Percentiles rank a stretch among this genome's conserved stretches.
Conservation (phyloP, 1,284 basidiomycete species). For the Grifola frondosa region DNA sequence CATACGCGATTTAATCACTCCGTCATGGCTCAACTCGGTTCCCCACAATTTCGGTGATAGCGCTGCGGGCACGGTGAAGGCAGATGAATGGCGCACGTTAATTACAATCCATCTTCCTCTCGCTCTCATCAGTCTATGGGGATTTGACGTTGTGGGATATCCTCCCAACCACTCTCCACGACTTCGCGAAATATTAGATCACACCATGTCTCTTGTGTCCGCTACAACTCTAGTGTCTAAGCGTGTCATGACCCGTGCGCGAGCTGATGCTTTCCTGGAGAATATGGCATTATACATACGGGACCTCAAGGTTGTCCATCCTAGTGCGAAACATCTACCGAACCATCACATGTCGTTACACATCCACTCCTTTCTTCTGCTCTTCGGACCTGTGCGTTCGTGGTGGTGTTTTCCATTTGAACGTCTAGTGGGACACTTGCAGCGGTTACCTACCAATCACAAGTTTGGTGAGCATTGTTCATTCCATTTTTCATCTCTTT, state of each 20-base stretch:
- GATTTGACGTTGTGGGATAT: neutral
- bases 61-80: constrained; percentile 33
- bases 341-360: constrained; percentile 31
- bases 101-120: constrained; percentile 32
- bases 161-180: too few relatives aligned
- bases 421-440: constrained; percentile 33
- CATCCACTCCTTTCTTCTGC: constrained; percentile 31
- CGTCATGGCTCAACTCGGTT: constrained; percentile 34
- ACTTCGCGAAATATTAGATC: constrained; percentile 22
- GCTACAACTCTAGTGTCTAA: constrained; percentile 15
- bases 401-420: constrained; percentile 41
- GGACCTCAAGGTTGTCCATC: constrained; percentile 19
- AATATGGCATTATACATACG: constrained; percentile 23
- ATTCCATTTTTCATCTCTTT: too few relatives aligned
- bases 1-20: constrained; percentile 25
- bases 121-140: constrained; percentile 32
- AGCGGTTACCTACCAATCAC: too few relatives aligned
- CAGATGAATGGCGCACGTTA: constrained; percentile 37
- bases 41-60: constrained; percentile 34
- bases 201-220: constrained; percentile 29
- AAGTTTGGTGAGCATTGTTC: too few relatives aligned
- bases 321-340: constrained; percentile 16
- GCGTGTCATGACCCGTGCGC: neutral
- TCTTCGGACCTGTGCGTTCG: constrained; percentile 34
- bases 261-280: constrained; percentile 13